phyloP scores from a whole-genome alignment of 805 yeast species.

The Candida rishiriensis region DNA sequence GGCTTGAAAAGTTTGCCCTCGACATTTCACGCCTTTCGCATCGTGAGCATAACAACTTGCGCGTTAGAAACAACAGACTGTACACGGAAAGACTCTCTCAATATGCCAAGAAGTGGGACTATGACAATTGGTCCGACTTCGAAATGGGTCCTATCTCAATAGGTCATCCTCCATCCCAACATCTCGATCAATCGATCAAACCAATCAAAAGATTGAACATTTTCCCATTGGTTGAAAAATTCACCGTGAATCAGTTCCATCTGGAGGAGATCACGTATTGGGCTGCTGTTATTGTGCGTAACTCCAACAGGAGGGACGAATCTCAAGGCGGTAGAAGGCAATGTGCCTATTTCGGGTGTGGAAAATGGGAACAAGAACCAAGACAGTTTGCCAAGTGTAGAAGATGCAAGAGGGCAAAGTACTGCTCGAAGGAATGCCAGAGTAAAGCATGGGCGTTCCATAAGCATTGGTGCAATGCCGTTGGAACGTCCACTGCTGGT shows the following conservation, averaged over 20 bases:
- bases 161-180: constrained; percentile 17
- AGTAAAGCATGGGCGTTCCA: constrained; percentile 89
- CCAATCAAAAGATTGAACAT: constrained; percentile 56
- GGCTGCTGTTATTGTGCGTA: constrained; percentile 98
- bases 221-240: constrained; percentile 89
- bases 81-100: constrained; percentile 18
- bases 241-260: constrained; percentile 61
- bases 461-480: constrained; percentile 81
- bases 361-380: constrained; percentile 88
- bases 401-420: constrained; percentile 90
- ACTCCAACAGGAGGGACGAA: constrained; percentile 90
- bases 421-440: constrained; percentile 91
- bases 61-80: constrained; percentile 24
- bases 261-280: constrained; percentile 85
- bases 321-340: constrained; percentile 84
- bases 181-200: constrained; percentile 27
- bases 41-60: constrained; percentile 23
- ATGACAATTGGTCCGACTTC: constrained; percentile 35
- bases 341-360: constrained; percentile 91
- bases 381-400: constrained; percentile 94
- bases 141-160: constrained; percentile 25
- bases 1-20: constrained; percentile 25
- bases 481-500: constrained; percentile 10
- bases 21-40: constrained; percentile 26
- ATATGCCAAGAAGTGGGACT: constrained; percentile 40